phyloP scores from a whole-genome alignment of 257 asterid species.

The Capsicum baccatum region DNA sequence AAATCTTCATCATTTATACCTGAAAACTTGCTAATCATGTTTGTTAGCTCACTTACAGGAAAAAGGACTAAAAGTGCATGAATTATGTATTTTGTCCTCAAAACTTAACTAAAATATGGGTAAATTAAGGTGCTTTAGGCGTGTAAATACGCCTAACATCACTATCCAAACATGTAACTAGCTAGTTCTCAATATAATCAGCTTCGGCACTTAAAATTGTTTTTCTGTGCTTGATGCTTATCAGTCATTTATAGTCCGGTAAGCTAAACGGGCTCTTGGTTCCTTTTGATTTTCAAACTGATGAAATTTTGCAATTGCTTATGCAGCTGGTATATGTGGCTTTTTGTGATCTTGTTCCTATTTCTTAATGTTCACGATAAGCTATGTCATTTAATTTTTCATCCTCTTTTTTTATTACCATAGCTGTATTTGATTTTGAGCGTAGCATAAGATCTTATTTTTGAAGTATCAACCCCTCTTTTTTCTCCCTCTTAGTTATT shows the following conservation, averaged over 20 bases:
- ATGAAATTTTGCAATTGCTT: constrained; percentile 18
- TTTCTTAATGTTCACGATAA: constrained; percentile 67
- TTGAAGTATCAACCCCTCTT: neutral
- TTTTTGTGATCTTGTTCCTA: constrained; percentile 66
- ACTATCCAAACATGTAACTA: neutral
- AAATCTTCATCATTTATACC: no score
- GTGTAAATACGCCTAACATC: no score
- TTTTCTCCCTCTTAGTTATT: neutral
- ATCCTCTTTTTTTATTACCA: neutral
- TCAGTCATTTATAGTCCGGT: neutral
- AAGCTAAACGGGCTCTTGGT: neutral
- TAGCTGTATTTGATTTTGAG: neutral
- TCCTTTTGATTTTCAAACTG: neutral
- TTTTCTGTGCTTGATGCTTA: neutral
- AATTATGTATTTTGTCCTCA: no score
- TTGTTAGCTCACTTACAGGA: no score
- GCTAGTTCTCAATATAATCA: neutral
- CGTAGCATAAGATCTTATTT: neutral
- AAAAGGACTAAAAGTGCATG: no score
- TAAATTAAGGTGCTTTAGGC: no score
- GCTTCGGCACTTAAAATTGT: neutral
- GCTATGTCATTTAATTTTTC: constrained; percentile 22
- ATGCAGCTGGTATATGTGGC: constrained; percentile 87
- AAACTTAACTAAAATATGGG: no score
- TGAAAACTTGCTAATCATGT: no score